These are phyloP conservation scores for Phaseolus coccineus DNA, from an alignment of 331 rosid species.

Conservation along the genomic window DNA sequence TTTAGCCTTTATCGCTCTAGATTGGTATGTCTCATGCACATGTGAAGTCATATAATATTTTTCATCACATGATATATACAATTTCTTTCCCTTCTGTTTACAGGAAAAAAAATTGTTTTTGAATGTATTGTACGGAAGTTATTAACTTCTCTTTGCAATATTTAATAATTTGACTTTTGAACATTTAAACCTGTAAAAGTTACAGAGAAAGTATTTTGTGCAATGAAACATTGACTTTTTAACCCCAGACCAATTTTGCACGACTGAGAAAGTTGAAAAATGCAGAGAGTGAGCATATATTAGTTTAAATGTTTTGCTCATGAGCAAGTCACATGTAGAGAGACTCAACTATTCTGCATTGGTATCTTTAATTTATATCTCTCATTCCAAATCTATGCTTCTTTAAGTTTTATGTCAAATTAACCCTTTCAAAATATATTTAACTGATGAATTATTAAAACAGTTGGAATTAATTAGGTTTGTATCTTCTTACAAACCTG, in stretches of 20 bases:
- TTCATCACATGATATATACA: not conserved
- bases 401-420: conserved; percentile 7
- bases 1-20: conserved; percentile 92
- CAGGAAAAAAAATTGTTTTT: not conserved
- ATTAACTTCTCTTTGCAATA: not conserved
- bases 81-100: conserved; percentile 28
- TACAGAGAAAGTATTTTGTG: not conserved
- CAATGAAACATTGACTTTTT: conserved; percentile 23
- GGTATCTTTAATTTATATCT: not conserved
- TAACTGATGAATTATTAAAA: conserved; percentile 50
- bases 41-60: conserved; percentile 32
- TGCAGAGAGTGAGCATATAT: conserved; percentile 6
- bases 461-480: conserved; percentile 89
- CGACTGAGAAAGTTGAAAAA: conserved; percentile 9
- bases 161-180: conserved; percentile 16
- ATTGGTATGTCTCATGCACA: conserved; percentile 65
- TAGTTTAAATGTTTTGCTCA: conserved; percentile 14
- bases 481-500: conserved; percentile 86
- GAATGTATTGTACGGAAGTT: conserved; percentile 28
- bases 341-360: conserved; percentile 25
- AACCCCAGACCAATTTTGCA: conserved; percentile 26
- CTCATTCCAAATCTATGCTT: conserved; percentile 8
- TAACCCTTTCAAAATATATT: conserved; percentile 32
- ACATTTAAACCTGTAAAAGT: not conserved
- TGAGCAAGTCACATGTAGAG: conserved; percentile 15